Evolutionary conservation across 2,329 filamentous ascomycete species (phyloP), one percentile per base, ranked within the genome.

Genomic region (Penicillium sp.): DNA sequence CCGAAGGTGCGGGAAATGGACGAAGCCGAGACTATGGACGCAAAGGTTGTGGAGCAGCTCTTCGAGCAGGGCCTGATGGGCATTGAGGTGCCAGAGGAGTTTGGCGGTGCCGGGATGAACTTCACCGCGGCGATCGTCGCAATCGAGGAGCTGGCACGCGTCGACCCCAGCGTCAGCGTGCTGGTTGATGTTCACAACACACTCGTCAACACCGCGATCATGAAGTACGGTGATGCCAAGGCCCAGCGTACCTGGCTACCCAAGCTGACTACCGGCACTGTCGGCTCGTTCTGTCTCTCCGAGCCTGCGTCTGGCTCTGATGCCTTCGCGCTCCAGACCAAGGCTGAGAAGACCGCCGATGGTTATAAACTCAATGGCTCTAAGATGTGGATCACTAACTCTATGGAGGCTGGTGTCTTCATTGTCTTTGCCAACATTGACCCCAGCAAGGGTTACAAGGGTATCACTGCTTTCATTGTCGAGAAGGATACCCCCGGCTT

Each of bases 301-400:
- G 90, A 96, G 75, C 90, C 90, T 6, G 85, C 86, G 1, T 95
- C 88, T 21, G 93, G 93, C 21, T 95, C 89, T 1, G 93, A 98
- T 67, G 93, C 93, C 35, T 98, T 98, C 66, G 94, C 94, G 1
- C 78, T 98, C 57, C 85, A 88, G 59, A 97, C 93, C 50, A 90
- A 88, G 69, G 93, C 93, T 38, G 83, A 81, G 51, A 87, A 90
- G 76, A 93, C 88, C 0, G 77, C 82, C 21, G 79, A 83, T 57
- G 89, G 91, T 31, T 98, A 91, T 76, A 84, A 79, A 72, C 86
- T 98, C 70, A 86, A 82, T 53, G 93, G 93, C 43, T 83, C 82
- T 70, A 98, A 98, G 81, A 98, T 98, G 93, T 98, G 93, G 93
- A 98, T 98, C 72, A 98, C 93, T 56, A 98, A 98, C 78, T 85